phyloP scores from a whole-genome alignment of 805 yeast species.

The Metschnikowia koreensis region DNA sequence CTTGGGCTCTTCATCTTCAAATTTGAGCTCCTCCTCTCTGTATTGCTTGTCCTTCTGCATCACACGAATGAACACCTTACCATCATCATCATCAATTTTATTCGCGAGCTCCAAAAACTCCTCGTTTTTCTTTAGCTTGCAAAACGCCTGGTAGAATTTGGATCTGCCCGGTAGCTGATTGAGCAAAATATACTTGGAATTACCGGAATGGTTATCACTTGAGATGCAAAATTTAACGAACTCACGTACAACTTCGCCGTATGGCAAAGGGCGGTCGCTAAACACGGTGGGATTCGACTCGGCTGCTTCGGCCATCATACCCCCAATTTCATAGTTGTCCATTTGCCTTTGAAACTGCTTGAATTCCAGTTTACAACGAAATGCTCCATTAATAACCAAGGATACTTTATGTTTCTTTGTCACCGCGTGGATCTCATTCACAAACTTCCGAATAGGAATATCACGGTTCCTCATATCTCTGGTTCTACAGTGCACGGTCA shows the following conservation, averaged over 20 bases:
- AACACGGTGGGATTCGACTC: conserved; percentile 86
- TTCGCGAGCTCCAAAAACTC: conserved; percentile 42
- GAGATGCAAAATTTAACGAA: conserved; percentile 52
- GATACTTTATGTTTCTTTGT: conserved; percentile 64
- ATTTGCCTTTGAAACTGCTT: conserved; percentile 48
- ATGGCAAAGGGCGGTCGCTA: conserved; percentile 40
- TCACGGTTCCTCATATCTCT: conserved; percentile 86
- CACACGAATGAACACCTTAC: conserved; percentile 32
- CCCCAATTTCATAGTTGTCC: conserved; percentile 64
- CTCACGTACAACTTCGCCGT: conserved; percentile 56
- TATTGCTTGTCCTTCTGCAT: conserved; percentile 31
- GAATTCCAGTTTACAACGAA: conserved; percentile 56
- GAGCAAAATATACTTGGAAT: conserved; percentile 77
- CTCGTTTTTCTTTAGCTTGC: conserved; percentile 53
- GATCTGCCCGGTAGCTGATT: conserved; percentile 79
- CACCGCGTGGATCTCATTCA: conserved; percentile 58
- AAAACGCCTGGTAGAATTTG: conserved; percentile 53
- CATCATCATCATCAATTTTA: conserved; percentile 35
- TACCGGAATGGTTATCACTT: conserved; percentile 58
- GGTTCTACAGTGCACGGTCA: conserved; percentile 92
- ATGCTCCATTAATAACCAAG: conserved; percentile 79
- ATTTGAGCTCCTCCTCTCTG: conserved; percentile 16
- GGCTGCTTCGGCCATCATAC: conserved; percentile 92
- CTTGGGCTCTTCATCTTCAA: background rate
- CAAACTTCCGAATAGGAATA: conserved; percentile 68